A percentile compares a stretch with the other conserved stretches of the same genome.
These are phyloP conservation scores for Musa troglodytarum DNA, from an alignment of 176 grass and related monocot species.

Conservation along the genomic window DNA sequence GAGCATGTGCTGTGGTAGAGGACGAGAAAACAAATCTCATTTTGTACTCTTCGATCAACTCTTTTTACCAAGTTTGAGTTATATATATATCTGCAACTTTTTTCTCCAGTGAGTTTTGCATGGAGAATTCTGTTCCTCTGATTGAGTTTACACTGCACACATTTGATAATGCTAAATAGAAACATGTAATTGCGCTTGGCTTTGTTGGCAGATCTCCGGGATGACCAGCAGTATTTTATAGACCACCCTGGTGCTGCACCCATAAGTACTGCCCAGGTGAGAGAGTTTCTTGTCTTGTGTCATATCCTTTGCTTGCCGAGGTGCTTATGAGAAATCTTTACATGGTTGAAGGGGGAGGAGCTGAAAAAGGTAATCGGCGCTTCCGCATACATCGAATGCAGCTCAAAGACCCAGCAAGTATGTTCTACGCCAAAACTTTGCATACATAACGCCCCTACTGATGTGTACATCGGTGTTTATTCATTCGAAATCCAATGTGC, in stretches of 20 bases:
- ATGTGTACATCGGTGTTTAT: too few relatives aligned
- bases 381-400: conserved; percentile 35
- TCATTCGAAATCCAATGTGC: background rate
- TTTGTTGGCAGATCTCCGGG: background rate
- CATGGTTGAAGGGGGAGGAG: conserved; percentile 29
- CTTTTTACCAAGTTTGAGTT: background rate
- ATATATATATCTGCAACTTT: background rate
- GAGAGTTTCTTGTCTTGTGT: background rate
- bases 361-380: conserved; percentile 29
- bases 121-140: background rate
- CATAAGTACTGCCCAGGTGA: background rate
- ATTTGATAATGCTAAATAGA: background rate
- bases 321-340: background rate
- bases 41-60: too few relatives aligned
- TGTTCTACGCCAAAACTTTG: background rate
- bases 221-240: background rate
- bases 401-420: conserved; percentile 31
- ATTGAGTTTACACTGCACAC: background rate
- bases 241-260: background rate
- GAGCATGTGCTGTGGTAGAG: background rate
- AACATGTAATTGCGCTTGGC: background rate
- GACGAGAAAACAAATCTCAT: background rate
- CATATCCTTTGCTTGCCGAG: background rate
- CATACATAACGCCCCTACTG: background rate
- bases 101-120: background rate